Percentiles rank a stretch among this genome's conserved stretches.
phyloP scores from a whole-genome alignment of 1,139 yeast genomes.

The Lodderomyces oxycetoniae region DNA sequence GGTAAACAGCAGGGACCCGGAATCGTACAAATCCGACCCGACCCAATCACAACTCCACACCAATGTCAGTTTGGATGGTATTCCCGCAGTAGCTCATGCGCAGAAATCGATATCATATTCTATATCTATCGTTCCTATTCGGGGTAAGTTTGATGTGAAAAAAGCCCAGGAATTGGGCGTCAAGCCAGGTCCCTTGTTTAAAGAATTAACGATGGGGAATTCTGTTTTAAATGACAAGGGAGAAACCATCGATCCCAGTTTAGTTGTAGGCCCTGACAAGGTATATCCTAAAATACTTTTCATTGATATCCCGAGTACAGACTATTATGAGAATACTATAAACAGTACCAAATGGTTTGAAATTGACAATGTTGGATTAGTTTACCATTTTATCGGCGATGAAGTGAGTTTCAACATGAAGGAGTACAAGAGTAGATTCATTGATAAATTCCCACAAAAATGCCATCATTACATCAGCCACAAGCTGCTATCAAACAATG shows the following conservation, averaged over 20 bases:
- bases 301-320: slow-evolving; percentile 64
- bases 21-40: slow-evolving; percentile 38
- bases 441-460: slow-evolving; percentile 45
- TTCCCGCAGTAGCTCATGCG: slow-evolving; percentile 15
- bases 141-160: slow-evolving; percentile 72
- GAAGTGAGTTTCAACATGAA: slow-evolving; percentile 48
- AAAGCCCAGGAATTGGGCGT: slow-evolving; percentile 69
- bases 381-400: slow-evolving; percentile 74
- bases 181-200: slow-evolving; percentile 58
- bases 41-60: slow-evolving; percentile 40
- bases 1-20: slow-evolving; percentile 35
- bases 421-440: slow-evolving; percentile 38
- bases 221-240: slow-evolving; percentile 59
- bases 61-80: slow-evolving; percentile 34
- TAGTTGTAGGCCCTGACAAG: slow-evolving; percentile 66
- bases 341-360: slow-evolving; percentile 26
- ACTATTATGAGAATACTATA: slow-evolving; percentile 47
- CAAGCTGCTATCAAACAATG: slow-evolving; percentile 55
- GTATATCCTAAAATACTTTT: slow-evolving; percentile 58
- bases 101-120: slow-evolving; percentile 52
- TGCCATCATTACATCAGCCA: slow-evolving; percentile 71
- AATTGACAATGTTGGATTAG: slow-evolving; percentile 42
- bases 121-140: slow-evolving; percentile 56
- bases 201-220: slow-evolving; percentile 56
- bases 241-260: slow-evolving; percentile 54